Conservation (phyloP, 345 rosid genomes). For the Salix exigua region DNA sequence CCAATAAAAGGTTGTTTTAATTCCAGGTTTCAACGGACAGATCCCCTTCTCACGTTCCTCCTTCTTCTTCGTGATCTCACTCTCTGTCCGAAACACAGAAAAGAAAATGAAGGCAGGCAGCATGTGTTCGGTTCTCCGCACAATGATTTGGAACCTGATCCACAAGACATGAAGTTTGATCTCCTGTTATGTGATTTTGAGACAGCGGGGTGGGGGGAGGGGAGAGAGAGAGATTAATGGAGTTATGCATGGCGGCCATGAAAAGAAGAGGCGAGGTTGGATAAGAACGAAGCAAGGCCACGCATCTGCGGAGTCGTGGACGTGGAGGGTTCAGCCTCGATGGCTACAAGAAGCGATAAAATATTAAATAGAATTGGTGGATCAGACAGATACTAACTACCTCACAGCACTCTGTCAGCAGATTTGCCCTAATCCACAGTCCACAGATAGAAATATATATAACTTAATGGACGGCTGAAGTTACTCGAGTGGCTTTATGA, state of each 20-base stretch:
- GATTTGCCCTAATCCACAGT: neutral
- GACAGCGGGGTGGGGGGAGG: neutral
- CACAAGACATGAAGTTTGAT: neutral
- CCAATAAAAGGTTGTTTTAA: neutral
- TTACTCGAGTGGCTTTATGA: too few relatives aligned
- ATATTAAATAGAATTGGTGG: neutral
- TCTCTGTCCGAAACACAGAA: neutral
- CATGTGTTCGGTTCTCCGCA: neutral
- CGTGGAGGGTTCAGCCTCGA: conserved; percentile 13
- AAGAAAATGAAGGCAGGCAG: neutral
- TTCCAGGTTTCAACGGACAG: neutral
- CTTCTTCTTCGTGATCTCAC: neutral
- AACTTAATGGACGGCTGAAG: too few relatives aligned
- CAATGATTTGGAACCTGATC: neutral
- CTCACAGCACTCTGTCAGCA: conserved; percentile 1
- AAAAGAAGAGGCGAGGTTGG: conserved; percentile 19
- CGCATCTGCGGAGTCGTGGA: conserved; percentile 9
- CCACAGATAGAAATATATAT: too few relatives aligned
- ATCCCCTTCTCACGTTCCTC: neutral
- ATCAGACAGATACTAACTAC: conserved; percentile 11
- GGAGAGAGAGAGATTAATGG: neutral
- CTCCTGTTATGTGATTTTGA: conserved; percentile 4
- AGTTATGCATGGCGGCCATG: conserved; percentile 4
- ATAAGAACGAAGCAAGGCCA: conserved; percentile 33
- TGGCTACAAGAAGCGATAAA: neutral